Percentiles rank a stretch among this genome's conserved stretches.
These are phyloP conservation scores for Blastomyces gilchristii DNA, from an alignment of 2,329 filamentous ascomycete genomes.

Conservation along the genomic window DNA sequence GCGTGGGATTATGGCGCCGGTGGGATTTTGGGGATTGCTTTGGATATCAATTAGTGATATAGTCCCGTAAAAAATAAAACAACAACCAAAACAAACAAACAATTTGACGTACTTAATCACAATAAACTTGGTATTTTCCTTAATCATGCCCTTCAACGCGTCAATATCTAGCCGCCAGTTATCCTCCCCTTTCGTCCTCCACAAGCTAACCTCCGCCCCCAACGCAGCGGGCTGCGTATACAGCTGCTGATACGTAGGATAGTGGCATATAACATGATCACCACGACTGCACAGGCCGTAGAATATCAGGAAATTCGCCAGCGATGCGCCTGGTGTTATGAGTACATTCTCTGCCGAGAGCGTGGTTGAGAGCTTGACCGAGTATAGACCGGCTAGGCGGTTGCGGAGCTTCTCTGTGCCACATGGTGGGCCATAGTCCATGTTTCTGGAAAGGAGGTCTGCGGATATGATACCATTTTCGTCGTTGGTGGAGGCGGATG, in stretches of 20 bases:
- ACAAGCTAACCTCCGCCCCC: conserved; percentile 66
- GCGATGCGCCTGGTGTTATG: conserved; percentile 69
- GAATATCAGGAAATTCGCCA: conserved; percentile 71
- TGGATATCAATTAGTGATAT: background rate
- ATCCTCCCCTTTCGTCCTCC: conserved; percentile 57
- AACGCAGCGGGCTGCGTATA: conserved; percentile 64
- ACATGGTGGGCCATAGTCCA: conserved; percentile 64
- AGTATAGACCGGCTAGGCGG: conserved; percentile 57
- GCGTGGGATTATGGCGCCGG: conserved; percentile 58
- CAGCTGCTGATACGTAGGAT: conserved; percentile 78
- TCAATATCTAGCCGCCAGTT: conserved; percentile 57
- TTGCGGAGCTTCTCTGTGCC: conserved; percentile 55
- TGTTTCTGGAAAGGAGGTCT: conserved; percentile 44
- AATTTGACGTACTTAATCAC: conserved; percentile 44
- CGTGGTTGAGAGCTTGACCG: conserved; percentile 41
- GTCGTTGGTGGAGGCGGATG: background rate
- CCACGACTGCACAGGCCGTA: conserved; percentile 61
- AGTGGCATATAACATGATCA: conserved; percentile 78
- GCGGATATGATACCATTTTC: conserved; percentile 20
- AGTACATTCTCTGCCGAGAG: conserved; percentile 55
- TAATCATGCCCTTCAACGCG: conserved; percentile 54
- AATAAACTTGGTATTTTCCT: conserved; percentile 44
- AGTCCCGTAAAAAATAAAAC: background rate
- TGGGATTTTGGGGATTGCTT: conserved; percentile 75
- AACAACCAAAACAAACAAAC: background rate